These are phyloP conservation scores for Plasmodium inui DNA, from an alignment of 169 alveolate genomes.

Conservation along the genomic window DNA sequence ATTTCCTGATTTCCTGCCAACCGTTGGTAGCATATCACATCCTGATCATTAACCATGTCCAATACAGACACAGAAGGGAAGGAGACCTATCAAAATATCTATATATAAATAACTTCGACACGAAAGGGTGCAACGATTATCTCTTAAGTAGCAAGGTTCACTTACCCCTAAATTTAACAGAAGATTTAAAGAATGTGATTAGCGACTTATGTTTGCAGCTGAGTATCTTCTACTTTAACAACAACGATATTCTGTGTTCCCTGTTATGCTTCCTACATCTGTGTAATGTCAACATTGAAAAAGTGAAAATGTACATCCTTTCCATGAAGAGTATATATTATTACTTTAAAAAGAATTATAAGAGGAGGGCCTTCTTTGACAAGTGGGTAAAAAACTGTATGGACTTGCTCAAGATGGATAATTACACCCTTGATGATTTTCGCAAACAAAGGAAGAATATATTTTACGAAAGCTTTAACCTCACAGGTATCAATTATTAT, in stretches of 20 bases:
- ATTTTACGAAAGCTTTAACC: constrained; percentile 32
- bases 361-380: constrained; percentile 18
- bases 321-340: constrained; percentile 53
- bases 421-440: constrained; percentile 3
- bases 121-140: constrained; percentile 14
- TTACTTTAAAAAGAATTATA: constrained; percentile 48
- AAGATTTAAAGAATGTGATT: constrained; percentile 9
- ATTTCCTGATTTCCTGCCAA: constrained; percentile 27
- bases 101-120: constrained; percentile 18
- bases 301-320: constrained; percentile 38
- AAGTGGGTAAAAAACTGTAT: constrained; percentile 34
- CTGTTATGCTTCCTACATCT: constrained; percentile 40
- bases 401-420: constrained; percentile 20
- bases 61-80: constrained; percentile 8
- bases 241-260: constrained; percentile 41
- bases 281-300: constrained; percentile 46
- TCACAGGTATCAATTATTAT: constrained; percentile 14
- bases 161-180: constrained; percentile 27
- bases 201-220: constrained; percentile 23
- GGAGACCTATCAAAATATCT: neutral
- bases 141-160: constrained; percentile 5
- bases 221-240: constrained; percentile 32
- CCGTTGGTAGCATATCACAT: constrained; percentile 65
- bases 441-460: constrained; percentile 8
- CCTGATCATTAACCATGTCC: constrained; percentile 14